These are phyloP conservation scores for Galerina sulciceps DNA, from an alignment of 768 basidiomycete genomes.

Conservation along the genomic window DNA sequence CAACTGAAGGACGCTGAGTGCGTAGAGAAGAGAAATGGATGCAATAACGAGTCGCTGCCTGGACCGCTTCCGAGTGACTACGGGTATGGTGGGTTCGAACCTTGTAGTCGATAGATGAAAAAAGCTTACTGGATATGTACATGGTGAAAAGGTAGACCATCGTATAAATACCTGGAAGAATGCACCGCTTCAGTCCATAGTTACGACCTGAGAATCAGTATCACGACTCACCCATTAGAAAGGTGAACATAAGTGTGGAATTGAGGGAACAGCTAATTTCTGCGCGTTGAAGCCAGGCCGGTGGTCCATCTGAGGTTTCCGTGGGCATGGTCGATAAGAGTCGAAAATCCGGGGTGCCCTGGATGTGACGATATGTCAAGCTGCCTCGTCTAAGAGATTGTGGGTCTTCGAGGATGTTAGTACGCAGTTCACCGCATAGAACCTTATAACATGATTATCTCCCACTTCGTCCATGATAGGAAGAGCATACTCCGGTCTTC, in stretches of 20 bases:
- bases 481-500: too few relatives aligned
- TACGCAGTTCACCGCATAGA: too few relatives aligned
- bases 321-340: too few relatives aligned
- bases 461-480: too few relatives aligned
- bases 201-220: background rate
- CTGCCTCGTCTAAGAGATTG: too few relatives aligned
- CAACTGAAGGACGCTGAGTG: background rate
- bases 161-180: background rate
- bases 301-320: too few relatives aligned
- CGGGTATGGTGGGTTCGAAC: background rate
- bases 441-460: too few relatives aligned
- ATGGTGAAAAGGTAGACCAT: background rate
- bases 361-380: too few relatives aligned
- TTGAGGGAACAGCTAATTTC: background rate
- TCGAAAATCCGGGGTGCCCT: too few relatives aligned
- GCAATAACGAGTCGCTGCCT: background rate
- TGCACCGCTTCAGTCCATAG: background rate
- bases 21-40: background rate
- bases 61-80: background rate
- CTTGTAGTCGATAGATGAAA: too few relatives aligned
- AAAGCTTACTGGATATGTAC: background rate
- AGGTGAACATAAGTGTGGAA: background rate
- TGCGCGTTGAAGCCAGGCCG: background rate
- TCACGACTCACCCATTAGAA: background rate
- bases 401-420: too few relatives aligned